Conservation (phyloP, 169 alveolate species). For the Plasmodium vivax region DNA sequence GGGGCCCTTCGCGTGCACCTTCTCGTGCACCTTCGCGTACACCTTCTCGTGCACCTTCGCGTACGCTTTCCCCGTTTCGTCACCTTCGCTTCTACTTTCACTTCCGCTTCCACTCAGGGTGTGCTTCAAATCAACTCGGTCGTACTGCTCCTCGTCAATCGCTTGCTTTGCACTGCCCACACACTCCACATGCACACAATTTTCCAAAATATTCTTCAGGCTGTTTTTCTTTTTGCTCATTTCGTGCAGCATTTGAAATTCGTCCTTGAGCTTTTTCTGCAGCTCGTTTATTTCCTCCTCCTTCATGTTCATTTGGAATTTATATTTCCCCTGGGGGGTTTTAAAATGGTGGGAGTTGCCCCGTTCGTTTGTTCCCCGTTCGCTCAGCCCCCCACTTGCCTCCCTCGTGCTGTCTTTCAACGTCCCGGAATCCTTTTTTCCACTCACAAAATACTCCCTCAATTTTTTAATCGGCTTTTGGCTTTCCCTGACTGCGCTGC, state of each 20-base stretch:
- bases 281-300: constrained; percentile 42
- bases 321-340: constrained; percentile 23
- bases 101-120: neutral
- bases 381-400: neutral
- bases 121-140: neutral
- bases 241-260: constrained; percentile 39
- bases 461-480: constrained; percentile 25
- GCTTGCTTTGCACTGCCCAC: neutral
- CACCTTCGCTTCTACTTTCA: neutral
- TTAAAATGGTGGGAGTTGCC: constrained; percentile 8
- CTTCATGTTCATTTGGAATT: constrained; percentile 38
- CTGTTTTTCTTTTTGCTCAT: constrained; percentile 21
- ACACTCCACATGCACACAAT: neutral
- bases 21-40: neutral
- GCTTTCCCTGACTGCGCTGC: neutral
- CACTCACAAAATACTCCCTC: constrained; percentile 22
- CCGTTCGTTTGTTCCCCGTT: neutral
- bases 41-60: neutral
- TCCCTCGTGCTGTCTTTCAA: constrained; percentile 4
- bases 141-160: neutral
- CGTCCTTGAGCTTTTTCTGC: constrained; percentile 28
- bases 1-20: neutral
- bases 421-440: neutral
- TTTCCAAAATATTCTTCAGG: constrained; percentile 1
- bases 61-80: too few species aligned